Evolutionary conservation across 2,329 filamentous ascomycete species (phyloP).

Genomic region (Sclerotinia glacialis): DNA sequence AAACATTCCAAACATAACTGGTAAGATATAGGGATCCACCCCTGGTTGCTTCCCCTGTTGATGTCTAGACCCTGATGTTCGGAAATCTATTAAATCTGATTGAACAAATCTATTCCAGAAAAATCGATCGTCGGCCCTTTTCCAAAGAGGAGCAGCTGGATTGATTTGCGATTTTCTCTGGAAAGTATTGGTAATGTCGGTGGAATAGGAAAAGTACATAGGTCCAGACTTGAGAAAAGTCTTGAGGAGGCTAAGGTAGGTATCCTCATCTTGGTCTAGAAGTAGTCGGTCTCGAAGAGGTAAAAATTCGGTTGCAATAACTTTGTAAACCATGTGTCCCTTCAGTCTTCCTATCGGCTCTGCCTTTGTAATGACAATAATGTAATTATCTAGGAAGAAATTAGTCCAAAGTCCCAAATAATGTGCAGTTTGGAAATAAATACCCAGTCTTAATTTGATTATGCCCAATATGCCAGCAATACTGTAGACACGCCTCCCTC

Average conservation of each 20-base stretch:
- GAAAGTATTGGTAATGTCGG: constrained; percentile 95
- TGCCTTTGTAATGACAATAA: constrained; percentile 93
- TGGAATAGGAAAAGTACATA: constrained; percentile 97
- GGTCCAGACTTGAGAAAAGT: constrained; percentile 77
- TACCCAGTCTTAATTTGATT: constrained; percentile 89
- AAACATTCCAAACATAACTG: constrained; percentile 94
- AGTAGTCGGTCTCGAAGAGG: constrained; percentile 89
- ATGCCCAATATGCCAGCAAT: constrained; percentile 93
- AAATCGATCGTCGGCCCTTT: constrained; percentile 91
- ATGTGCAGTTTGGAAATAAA: constrained; percentile 32
- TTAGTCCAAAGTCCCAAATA: constrained; percentile 23
- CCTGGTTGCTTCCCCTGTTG: constrained; percentile 69
- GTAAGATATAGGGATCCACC: constrained; percentile 88
- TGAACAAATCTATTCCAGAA: constrained; percentile 98
- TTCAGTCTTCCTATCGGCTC: constrained; percentile 86
- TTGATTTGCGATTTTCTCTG: constrained; percentile 85
- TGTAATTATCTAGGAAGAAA: constrained; percentile 72
- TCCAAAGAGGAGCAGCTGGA: constrained; percentile 74
- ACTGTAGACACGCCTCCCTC: constrained; percentile 83
- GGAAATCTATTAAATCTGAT: constrained; percentile 87
- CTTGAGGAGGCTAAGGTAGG: constrained; percentile 79
- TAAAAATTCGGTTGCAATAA: constrained; percentile 86
- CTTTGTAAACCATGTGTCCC: constrained; percentile 94
- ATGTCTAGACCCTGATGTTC: constrained; percentile 59
- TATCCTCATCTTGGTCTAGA: constrained; percentile 91